Evolutionary conservation across 176 grass and related monocot species (phyloP).

Genomic region (Oropetium thomaeum): DNA sequence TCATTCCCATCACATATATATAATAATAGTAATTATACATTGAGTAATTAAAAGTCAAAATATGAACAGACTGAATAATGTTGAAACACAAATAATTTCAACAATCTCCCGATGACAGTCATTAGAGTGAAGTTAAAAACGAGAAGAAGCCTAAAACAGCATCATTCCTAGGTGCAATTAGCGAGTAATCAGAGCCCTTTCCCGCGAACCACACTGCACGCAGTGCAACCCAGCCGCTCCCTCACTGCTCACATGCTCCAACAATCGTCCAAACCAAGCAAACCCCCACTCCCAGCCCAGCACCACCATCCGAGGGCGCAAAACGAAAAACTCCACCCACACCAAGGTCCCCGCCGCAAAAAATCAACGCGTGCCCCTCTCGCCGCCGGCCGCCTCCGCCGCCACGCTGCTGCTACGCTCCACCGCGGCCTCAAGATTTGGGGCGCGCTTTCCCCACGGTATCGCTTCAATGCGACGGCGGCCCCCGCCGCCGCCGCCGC

Average conservation of each 20-base stretch:
- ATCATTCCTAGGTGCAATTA: neutral
- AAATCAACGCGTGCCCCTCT: slow-evolving; percentile 24
- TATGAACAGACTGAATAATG: too few relatives aligned
- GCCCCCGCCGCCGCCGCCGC: slow-evolving; percentile 43
- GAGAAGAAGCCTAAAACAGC: neutral
- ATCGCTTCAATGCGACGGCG: slow-evolving; percentile 47
- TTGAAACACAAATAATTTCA: too few relatives aligned
- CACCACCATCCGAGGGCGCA: slow-evolving; percentile 19
- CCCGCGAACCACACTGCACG: slow-evolving; percentile 23
- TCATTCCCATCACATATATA: too few relatives aligned
- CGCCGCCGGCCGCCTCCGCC: slow-evolving; percentile 23
- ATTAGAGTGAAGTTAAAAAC: neutral
- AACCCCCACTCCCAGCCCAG: neutral
- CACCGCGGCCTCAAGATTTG: neutral
- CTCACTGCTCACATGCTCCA: slow-evolving; percentile 17
- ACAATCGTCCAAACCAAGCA: slow-evolving; percentile 41
- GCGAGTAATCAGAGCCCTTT: slow-evolving; percentile 6
- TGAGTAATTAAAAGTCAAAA: too few relatives aligned
- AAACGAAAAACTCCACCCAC: slow-evolving; percentile 32
- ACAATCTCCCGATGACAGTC: neutral
- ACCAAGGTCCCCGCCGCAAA: slow-evolving; percentile 43
- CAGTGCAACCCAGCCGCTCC: slow-evolving; percentile 7
- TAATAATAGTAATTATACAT: too few relatives aligned
- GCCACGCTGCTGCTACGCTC: neutral
- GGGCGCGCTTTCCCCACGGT: slow-evolving; percentile 10